Evolutionary conservation across 768 basidiomycete genomes (phyloP), one percentile per base, ranked within the genome.

Genomic region (Serendipita indica): DNA sequence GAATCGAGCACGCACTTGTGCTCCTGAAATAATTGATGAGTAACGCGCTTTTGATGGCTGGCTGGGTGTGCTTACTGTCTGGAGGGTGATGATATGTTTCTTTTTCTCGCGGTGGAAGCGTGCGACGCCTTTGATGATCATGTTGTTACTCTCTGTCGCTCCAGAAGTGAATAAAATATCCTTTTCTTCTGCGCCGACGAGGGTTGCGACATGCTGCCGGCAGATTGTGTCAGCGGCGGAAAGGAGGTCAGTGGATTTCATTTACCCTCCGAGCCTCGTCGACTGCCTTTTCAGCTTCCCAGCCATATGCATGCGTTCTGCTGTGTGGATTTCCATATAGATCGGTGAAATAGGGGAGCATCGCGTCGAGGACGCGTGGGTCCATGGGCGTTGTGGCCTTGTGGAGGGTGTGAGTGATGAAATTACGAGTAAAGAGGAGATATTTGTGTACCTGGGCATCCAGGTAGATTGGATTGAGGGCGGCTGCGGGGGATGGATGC

Each of bases 1-100:
- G 94, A 98, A 70, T 99, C 96, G 49, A 98, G 79, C 0, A 99
- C 96, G 68, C 96, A 99, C 77, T 99, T 99, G 72, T 99, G 96
- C 70, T 99, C 96, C 86, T 92, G 64, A n/a, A 35, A 32, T 39
- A 33, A 33, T 33, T 16, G 52, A 14, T 62, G 33, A 30, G n/a
- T 37, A 54, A 13, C 61, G 20, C 25, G 16, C 39, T n/a, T 10
- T 3, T 14, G 57, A 57, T 52, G 60, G 22, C 27, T 45, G 43
- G 39, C 58, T 35, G 49, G n/a, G 25, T 46, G 49, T 46, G 30
- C 83, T 65, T 57, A 91, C 91, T 3, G 93, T 97, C 67, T 96
- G 93, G 0, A 86, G 86, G 2, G 93, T 97, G 63, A 97, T 94
- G 41, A 99, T 78, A 67, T 99, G 96, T 62, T 73, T 81, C 71